Base-by-base conservation (phyloP, 495 filamentous ascomycete species). In the Daldinia childiae region DNA sequence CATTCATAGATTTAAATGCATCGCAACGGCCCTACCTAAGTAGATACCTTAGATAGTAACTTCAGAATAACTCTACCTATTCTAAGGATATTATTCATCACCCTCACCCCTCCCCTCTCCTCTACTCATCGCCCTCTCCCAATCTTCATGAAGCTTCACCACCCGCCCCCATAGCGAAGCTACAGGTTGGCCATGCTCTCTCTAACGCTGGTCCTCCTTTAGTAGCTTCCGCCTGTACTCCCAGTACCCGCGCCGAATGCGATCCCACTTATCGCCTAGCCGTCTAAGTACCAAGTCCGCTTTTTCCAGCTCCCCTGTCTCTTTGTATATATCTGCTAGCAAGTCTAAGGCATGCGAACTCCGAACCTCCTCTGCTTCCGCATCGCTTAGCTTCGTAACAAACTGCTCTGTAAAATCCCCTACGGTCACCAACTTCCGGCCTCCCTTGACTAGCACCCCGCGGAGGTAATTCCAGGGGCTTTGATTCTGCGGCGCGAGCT, bases 221-320 rank as follows among this genome's bases (percentile, higher is more conserved):
- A 84, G 62, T 43, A 76, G 59, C 64, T 71, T 75, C 74, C 88
- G 88, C 74, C 90, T 84, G 80, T 93, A 97, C 74, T 91, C 87
- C 95, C 96, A 99, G 80, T 98, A 98, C 72, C 93, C 93, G 69
- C 87, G 88, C 41, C 96, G 83, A 67, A 99, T 92, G 7, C 92
- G 92, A 85, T 99, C 95, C 83, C 91, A 98, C 84, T 89, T 93
- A 73, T 91, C 87, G 36, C 88, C 91, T 67, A 99, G 80, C 63
- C 97, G 76, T 41, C 87, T 86, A 71, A 97, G 78, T 62, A 90
- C 90, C 75, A 87, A 78, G 56, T 84, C 85, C 29, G 90, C 91
- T 71, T 83, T 83, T 58, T 87, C 85, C 52, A 77, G 85, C 54
- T 87, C 83, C 0, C 81, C 82, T 64, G 88, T 84, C 77, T 91